Evolutionary conservation across 2,329 filamentous ascomycete genomes (phyloP).

Genomic region (Paraphoma chrysanthemicola): DNA sequence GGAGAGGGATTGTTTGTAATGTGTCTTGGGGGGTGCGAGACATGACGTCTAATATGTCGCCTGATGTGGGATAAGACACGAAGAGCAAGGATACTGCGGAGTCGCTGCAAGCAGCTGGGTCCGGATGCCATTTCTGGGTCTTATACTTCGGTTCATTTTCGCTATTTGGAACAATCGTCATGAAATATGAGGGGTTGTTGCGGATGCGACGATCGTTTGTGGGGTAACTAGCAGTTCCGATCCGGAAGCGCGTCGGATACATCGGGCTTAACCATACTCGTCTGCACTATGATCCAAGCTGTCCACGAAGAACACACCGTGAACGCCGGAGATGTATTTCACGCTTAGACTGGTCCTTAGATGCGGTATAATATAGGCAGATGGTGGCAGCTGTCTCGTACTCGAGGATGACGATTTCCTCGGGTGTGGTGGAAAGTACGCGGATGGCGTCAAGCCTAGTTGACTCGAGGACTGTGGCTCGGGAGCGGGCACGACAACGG

Average conservation of each 20-base stretch:
- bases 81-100: not conserved
- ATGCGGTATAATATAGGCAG: too few species aligned
- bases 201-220: slow-evolving; percentile 22
- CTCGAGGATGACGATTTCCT: too few species aligned
- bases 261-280: not conserved
- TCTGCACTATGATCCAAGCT: too few species aligned
- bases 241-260: slow-evolving; percentile 4
- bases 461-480: too few species aligned
- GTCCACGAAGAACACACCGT: too few species aligned
- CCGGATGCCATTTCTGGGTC: not conserved
- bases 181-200: slow-evolving; percentile 24
- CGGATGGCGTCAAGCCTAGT: too few species aligned
- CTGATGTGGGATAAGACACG: not conserved
- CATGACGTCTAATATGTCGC: slow-evolving; percentile 2
- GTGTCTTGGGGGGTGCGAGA: slow-evolving; percentile 11
- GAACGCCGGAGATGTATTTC: too few species aligned
- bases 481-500: too few species aligned
- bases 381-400: too few species aligned
- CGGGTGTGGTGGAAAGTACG: too few species aligned
- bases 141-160: slow-evolving; percentile 2
- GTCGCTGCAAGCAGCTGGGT: slow-evolving; percentile 2
- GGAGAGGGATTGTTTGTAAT: slow-evolving; percentile 11
- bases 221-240: slow-evolving; percentile 23
- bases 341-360: too few species aligned
- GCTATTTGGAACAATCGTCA: slow-evolving; percentile 19